Evolutionary conservation across 1,139 yeast genomes (phyloP).

Genomic region (Saccharomycopsis phalli): DNA sequence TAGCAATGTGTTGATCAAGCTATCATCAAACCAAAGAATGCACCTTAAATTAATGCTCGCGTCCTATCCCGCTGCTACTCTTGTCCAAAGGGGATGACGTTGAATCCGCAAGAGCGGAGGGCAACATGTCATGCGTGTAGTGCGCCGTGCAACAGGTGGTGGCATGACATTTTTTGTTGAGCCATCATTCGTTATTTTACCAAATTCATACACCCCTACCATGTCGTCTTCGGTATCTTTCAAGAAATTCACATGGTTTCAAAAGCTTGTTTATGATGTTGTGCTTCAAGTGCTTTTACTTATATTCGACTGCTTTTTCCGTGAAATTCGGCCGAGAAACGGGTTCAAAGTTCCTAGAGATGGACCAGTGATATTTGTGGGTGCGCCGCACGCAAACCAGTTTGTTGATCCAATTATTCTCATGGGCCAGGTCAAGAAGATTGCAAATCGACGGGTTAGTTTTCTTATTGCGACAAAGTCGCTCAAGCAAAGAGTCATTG

Average conservation of each 20-base stretch:
- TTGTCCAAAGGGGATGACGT: too few species aligned
- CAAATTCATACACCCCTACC: too few species aligned
- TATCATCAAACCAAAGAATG: too few species aligned
- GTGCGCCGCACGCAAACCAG: slow-evolving; percentile 97
- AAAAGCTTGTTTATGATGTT: slow-evolving; percentile 17
- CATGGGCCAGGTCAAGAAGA: slow-evolving; percentile 71
- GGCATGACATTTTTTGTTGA: too few species aligned
- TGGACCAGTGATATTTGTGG: slow-evolving; percentile 90
- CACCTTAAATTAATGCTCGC: too few species aligned
- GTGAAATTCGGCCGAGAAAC: slow-evolving; percentile 87
- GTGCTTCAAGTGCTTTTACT: slow-evolving; percentile 13
- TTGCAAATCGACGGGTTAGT: slow-evolving; percentile 66
- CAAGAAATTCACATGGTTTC: slow-evolving; percentile 11
- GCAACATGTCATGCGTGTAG: too few species aligned
- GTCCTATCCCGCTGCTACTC: too few species aligned
- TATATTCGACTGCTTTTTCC: slow-evolving; percentile 56
- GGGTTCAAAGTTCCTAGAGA: slow-evolving; percentile 75
- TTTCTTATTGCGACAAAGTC: slow-evolving; percentile 85
- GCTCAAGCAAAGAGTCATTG: slow-evolving; percentile 57
- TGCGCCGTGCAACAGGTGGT: too few species aligned
- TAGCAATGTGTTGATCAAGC: too few species aligned
- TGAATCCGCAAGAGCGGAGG: too few species aligned
- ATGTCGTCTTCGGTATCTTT: too few species aligned
- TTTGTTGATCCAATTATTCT: slow-evolving; percentile 86
- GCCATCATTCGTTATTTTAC: too few species aligned